Evolutionary conservation across 441 rosid genomes (phyloP).

Genomic region (Erodium moschatum): DNA sequence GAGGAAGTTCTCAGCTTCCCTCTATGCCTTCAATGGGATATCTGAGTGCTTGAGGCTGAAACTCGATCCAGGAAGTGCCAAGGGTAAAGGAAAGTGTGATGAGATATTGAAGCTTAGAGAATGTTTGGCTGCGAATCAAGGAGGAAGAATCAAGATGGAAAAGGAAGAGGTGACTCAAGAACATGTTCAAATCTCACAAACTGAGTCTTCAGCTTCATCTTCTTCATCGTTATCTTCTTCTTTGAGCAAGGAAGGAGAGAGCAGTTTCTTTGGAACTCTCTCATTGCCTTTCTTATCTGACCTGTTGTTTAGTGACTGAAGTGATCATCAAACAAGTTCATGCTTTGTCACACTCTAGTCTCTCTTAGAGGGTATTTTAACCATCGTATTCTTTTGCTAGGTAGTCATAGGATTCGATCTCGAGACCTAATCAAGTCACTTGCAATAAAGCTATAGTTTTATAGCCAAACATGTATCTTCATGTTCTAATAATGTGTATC

Average conservation of each 20-base stretch:
- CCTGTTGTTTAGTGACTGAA: conserved; percentile 29
- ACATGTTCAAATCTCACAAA: conserved; percentile 17
- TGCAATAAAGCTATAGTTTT: no score
- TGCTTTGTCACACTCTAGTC: no score
- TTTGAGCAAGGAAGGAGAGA: conserved; percentile 32
- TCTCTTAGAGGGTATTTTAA: no score
- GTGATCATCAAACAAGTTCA: not conserved
- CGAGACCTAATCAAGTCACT: not conserved
- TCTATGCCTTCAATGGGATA: conserved; percentile 56
- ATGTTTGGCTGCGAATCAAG: no score
- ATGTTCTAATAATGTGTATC: not conserved
- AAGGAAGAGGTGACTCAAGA: no score
- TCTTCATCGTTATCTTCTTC: conserved; percentile 16
- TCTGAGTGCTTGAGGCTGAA: conserved; percentile 44
- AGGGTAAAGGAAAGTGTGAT: conserved; percentile 8
- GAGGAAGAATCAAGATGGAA: no score
- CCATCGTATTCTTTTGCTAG: not conserved
- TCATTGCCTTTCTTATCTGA: conserved; percentile 54
- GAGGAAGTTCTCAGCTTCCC: conserved; percentile 56
- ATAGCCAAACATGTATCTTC: not conserved
- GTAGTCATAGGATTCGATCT: not conserved
- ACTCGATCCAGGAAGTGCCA: not conserved
- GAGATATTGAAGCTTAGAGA: not conserved
- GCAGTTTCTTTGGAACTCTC: conserved; percentile 47
- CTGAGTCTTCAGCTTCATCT: conserved; percentile 18